These are phyloP conservation scores for Emericellopsis cladophorae DNA, from an alignment of 2,329 filamentous ascomycete genomes.

Conservation along the genomic window DNA sequence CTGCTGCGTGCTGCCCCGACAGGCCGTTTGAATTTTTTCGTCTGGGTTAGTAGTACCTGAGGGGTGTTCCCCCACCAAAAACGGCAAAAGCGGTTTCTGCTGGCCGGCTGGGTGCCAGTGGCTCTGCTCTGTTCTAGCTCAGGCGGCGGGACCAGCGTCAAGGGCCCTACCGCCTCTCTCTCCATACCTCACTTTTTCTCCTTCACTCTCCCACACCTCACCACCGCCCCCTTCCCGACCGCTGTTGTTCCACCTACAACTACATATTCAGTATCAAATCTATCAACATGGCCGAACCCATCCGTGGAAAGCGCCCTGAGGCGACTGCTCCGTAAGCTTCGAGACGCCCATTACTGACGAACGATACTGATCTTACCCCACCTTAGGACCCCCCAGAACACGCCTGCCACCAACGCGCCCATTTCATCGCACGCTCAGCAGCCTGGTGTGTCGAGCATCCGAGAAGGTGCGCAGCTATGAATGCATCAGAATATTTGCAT, in stretches of 20 bases:
- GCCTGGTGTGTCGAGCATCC: constrained; percentile 87
- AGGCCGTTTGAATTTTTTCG: no score
- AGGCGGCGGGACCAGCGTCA: no score
- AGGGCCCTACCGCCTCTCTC: constrained; percentile 15
- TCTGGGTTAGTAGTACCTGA: no score
- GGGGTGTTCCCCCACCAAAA: constrained; percentile 21
- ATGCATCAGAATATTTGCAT: neutral
- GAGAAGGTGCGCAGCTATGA: constrained; percentile 62
- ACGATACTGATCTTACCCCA: constrained; percentile 21
- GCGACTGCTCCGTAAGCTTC: constrained; percentile 44
- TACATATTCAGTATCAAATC: constrained; percentile 7
- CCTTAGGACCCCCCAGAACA: constrained; percentile 92
- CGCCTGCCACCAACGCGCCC: constrained; percentile 85
- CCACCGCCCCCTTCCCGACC: neutral
- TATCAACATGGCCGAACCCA: constrained; percentile 46
- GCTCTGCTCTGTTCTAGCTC: no score
- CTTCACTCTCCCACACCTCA: constrained; percentile 8
- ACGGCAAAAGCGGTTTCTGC: constrained; percentile 18
- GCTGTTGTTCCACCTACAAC: constrained; percentile 9
- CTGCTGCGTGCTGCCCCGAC: no score
- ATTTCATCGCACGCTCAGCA: constrained; percentile 97
- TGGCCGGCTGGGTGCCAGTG: no score
- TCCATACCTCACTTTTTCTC: constrained; percentile 15
- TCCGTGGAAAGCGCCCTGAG: constrained; percentile 50
- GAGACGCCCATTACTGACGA: constrained; percentile 4